Evolutionary conservation across 2,329 filamentous ascomycete genomes (phyloP).

Genomic region (Diaporthe aspalathi): DNA sequence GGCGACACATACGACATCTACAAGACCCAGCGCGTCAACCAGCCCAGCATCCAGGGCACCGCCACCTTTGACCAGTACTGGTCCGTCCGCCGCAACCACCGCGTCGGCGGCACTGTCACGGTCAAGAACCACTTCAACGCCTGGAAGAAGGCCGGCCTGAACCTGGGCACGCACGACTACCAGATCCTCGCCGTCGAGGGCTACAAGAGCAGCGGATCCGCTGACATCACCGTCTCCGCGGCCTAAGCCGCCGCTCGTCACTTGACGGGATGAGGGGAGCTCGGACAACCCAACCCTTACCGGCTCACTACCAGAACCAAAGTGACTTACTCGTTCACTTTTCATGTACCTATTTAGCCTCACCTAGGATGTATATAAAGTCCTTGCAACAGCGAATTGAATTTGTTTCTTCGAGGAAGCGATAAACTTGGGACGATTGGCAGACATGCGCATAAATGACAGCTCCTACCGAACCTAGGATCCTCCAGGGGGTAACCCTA

Average conservation of each 20-base stretch:
- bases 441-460: neutral
- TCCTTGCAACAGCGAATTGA: neutral
- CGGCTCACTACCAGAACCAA: neutral
- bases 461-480: neutral
- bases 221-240: constrained; percentile 34
- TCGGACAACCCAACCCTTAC: no score
- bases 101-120: constrained; percentile 58
- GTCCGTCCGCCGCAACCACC: constrained; percentile 56
- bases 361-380: constrained; percentile 3
- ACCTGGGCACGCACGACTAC: constrained; percentile 57
- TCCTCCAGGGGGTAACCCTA: neutral
- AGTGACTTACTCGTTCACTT: neutral
- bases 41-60: constrained; percentile 54
- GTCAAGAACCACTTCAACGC: constrained; percentile 58
- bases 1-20: constrained; percentile 42
- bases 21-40: constrained; percentile 44
- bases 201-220: constrained; percentile 52
- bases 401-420: neutral
- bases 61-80: constrained; percentile 57
- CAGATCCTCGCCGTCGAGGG: constrained; percentile 59
- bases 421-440: neutral
- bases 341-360: constrained; percentile 19
- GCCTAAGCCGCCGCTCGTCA: neutral
- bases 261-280: no score
- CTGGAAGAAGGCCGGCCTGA: constrained; percentile 55